Conservation (phyloP, 208 protist genomes). For the Porcisia hertigi region DNA sequence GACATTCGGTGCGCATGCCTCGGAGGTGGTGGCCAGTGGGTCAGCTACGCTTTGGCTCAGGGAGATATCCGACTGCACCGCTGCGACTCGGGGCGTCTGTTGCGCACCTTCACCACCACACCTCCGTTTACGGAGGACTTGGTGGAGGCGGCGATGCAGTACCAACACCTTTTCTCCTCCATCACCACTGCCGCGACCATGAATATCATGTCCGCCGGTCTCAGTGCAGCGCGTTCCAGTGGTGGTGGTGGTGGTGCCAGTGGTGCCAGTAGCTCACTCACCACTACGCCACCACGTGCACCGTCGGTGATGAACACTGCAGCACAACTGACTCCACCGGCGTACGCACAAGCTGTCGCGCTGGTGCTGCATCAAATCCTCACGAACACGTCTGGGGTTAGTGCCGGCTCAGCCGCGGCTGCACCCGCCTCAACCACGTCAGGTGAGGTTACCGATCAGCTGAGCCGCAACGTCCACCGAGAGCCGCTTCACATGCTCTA, state of each 20-base stretch:
- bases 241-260: not conserved
- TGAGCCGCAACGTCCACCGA: constrained; percentile 39
- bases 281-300: not conserved
- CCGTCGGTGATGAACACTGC: constrained; percentile 2
- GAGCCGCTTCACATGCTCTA: constrained; percentile 65
- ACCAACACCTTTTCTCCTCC: constrained; percentile 49
- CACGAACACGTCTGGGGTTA: constrained; percentile 4
- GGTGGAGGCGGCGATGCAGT: constrained; percentile 53
- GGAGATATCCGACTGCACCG: constrained; percentile 80
- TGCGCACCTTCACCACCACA: constrained; percentile 74
- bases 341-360: constrained; percentile 50
- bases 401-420: not conserved
- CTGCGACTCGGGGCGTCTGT: constrained; percentile 63
- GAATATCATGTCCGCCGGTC: not conserved
- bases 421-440: not conserved
- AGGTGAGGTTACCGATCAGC: constrained; percentile 3
- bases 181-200: not conserved
- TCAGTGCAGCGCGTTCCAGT: not conserved
- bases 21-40: constrained; percentile 50
- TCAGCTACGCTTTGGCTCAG: constrained; percentile 71
- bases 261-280: not conserved
- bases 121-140: constrained; percentile 65
- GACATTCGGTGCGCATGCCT: constrained; percentile 65
- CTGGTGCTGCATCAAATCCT: constrained; percentile 61
- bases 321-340: constrained; percentile 7